phyloP scores from a whole-genome alignment of 192 early-diverging fungal genomes.

The Coemansia sp. region DNA sequence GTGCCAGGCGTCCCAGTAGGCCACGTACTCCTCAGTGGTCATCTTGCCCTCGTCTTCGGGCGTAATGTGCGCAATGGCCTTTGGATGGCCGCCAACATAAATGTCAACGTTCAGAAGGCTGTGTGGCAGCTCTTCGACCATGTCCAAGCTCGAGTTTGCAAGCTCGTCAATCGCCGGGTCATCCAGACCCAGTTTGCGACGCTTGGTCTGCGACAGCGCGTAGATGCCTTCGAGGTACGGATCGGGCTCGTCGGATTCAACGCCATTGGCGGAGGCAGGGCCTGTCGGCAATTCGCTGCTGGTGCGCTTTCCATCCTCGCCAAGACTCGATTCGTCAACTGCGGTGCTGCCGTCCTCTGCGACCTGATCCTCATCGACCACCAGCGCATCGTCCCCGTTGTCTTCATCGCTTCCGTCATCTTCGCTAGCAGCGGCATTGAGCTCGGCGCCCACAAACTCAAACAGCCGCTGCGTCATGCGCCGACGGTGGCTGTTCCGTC shows the following conservation, averaged over 20 bases:
- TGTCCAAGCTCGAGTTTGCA: slow-evolving; percentile 1
- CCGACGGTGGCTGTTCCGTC: slow-evolving; percentile 7
- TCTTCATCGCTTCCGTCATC: neutral
- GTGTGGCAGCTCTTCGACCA: neutral
- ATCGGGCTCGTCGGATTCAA: slow-evolving; percentile 17
- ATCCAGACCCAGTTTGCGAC: slow-evolving; percentile 35
- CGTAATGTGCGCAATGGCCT: slow-evolving; percentile 26
- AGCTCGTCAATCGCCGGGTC: slow-evolving; percentile 12
- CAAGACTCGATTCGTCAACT: neutral
- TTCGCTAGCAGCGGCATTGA: neutral
- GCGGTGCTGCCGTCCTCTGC: neutral
- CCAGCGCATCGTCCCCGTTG: neutral
- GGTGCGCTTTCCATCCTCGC: neutral
- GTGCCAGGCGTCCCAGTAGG: slow-evolving; percentile 42
- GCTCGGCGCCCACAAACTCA: slow-evolving; percentile 32
- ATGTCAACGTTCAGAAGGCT: slow-evolving; percentile 6
- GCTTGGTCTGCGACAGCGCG: slow-evolving; percentile 30
- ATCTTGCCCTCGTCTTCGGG: slow-evolving; percentile 32
- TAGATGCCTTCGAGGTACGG: slow-evolving; percentile 35
- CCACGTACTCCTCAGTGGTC: slow-evolving; percentile 29
- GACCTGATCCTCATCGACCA: neutral
- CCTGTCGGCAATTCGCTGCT: too few relatives aligned
- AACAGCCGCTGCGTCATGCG: slow-evolving; percentile 30
- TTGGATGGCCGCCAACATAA: slow-evolving; percentile 22
- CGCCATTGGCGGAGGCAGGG: neutral